Conservation (phyloP, 352 stramenopile genomes). For the Globisporangium polare region DNA sequence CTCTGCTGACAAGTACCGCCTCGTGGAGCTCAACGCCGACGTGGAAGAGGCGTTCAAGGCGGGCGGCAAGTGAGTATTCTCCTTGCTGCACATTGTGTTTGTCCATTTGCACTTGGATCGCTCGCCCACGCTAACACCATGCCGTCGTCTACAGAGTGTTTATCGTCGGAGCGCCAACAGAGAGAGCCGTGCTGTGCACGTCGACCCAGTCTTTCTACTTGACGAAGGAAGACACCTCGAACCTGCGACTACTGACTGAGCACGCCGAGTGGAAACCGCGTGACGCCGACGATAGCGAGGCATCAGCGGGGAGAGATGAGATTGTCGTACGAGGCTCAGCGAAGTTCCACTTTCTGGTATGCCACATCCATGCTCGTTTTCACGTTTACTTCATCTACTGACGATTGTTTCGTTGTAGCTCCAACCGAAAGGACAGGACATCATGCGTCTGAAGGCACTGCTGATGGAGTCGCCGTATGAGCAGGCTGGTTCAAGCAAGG, state of each 20-base stretch:
- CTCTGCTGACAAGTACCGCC: slow-evolving; percentile 44
- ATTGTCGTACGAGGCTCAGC: slow-evolving; percentile 56
- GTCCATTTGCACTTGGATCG: background rate
- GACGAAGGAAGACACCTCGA: slow-evolving; percentile 80
- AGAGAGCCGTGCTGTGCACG: slow-evolving; percentile 73
- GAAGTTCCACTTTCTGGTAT: slow-evolving; percentile 65
- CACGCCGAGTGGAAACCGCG: slow-evolving; percentile 45
- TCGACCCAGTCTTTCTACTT: slow-evolving; percentile 64
- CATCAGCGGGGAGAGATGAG: slow-evolving; percentile 4
- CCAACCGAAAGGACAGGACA: slow-evolving; percentile 53
- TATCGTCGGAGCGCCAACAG: slow-evolving; percentile 49
- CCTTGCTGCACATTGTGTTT: background rate
- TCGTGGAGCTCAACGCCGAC: slow-evolving; percentile 63
- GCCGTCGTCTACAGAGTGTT: slow-evolving; percentile 33
- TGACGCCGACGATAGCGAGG: slow-evolving; percentile 19
- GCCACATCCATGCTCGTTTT: background rate
- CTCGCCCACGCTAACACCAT: background rate
- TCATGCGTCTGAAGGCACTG: slow-evolving; percentile 50
- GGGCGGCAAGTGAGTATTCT: slow-evolving; percentile 36
- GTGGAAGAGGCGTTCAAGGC: slow-evolving; percentile 51
- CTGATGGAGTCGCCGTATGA: slow-evolving; percentile 64
- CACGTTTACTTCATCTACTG: background rate
- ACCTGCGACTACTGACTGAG: slow-evolving; percentile 64
- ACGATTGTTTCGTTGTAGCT: slow-evolving; percentile 30
- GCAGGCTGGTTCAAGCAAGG: slow-evolving; percentile 19